Conservation (phyloP, 192 early-diverging fungal species). For the Coemansia sp. region DNA sequence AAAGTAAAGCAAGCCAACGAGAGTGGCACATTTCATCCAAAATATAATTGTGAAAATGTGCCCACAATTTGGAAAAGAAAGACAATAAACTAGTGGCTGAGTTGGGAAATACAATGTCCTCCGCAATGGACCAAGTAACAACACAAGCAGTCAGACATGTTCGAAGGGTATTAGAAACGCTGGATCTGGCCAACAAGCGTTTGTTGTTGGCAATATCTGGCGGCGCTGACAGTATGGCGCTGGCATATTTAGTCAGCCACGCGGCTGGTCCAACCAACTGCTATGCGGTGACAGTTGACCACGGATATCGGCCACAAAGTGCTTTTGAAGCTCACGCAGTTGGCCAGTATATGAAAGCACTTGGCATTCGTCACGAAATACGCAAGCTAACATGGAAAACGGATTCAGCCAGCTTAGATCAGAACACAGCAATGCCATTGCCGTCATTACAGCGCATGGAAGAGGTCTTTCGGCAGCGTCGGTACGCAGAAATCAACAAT, state of each 20-base stretch:
- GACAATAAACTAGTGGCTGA: no score
- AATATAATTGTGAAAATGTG: no score
- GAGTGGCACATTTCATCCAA: no score
- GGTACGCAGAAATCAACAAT: constrained; percentile 25
- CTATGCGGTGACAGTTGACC: constrained; percentile 46
- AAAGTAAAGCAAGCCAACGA: no score
- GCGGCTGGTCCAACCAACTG: constrained; percentile 25
- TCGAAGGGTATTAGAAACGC: constrained; percentile 16
- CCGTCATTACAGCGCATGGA: constrained; percentile 34
- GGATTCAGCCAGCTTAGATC: not conserved
- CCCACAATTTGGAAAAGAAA: no score
- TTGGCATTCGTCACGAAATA: constrained; percentile 38
- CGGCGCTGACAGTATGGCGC: constrained; percentile 54
- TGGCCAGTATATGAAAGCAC: constrained; percentile 17
- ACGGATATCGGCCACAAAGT: constrained; percentile 44
- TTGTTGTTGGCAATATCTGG: constrained; percentile 53
- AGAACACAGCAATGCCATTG: not conserved
- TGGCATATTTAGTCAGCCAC: constrained; percentile 38
- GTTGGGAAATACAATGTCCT: not conserved
- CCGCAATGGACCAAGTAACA: not conserved
- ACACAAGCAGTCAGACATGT: constrained; percentile 16
- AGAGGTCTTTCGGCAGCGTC: constrained; percentile 32
- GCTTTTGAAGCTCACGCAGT: constrained; percentile 32
- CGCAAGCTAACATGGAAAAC: constrained; percentile 18
- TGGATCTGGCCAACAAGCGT: constrained; percentile 18